Evolutionary conservation across 2,329 filamentous ascomycete genomes (phyloP), one percentile per base, ranked within the genome.

Genomic region (Ophiostoma sp.): DNA sequence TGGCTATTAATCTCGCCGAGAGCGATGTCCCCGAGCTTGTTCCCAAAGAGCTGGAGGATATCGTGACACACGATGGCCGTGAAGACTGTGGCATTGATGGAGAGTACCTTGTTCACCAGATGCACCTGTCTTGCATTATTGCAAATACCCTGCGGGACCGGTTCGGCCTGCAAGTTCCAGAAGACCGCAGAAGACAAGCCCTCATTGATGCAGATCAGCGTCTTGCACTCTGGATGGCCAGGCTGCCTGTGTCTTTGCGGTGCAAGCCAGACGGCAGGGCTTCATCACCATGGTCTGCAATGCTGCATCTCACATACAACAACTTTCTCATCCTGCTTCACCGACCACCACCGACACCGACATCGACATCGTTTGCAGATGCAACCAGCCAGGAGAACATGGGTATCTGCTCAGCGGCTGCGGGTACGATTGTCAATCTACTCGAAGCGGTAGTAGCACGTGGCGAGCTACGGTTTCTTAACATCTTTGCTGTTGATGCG

Each of bases 271-370:
- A 65, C 11, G 67, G 60, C 17, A 64, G 23, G 17, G 62, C 60
- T 1, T 54, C 35, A 1, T 62, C 68, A 23, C 70, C 70, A 4
- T 72, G 72, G 72, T 48, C 67, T 7, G 57, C 67, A 3, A 70
- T 70, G 68, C 64, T 72, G 17, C 72, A 72, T 44, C 62, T 72
- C 17, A 72, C 72, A 3, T 72, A 72, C 70, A 71, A 71, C 72
- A 71, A 69, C 31, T 67, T 72, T 4, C 35, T 72, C 0, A 70
- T 72, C 6, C 57, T 71, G 1, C 15, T 72, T 20, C 72, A 72
- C 44, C 62, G 72, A 1, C 70, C 71, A n/a, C 71, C 68, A 6
- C 70, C 71, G 2, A 66, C 35, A 4, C 67, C 67, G 13, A 39
- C 69, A 7, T 23, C 62, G 13, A 31, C 68, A 4, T 36, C 62